phyloP scores from a whole-genome alignment of 192 early-diverging fungal species.

The Hyaloraphidium curvatum region DNA sequence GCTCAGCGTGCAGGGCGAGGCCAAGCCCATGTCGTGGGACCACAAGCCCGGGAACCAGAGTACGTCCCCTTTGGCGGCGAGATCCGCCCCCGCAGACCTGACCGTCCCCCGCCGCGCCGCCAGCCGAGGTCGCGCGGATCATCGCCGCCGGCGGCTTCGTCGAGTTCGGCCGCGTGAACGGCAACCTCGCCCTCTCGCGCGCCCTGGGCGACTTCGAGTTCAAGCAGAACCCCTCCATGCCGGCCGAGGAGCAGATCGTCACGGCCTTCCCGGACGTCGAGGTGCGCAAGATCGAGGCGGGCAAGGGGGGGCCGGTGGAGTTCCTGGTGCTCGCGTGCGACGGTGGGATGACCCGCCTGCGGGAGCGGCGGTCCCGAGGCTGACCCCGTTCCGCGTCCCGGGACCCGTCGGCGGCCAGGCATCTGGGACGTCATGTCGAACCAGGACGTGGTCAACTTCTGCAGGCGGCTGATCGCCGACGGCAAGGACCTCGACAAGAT shows the following conservation, averaged over 20 bases:
- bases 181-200: slow-evolving; percentile 89
- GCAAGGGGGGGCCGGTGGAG: too few species aligned
- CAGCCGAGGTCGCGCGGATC: slow-evolving; percentile 67
- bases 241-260: slow-evolving; percentile 79
- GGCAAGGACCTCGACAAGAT: slow-evolving; percentile 38
- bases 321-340: slow-evolving; percentile 95
- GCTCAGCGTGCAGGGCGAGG: slow-evolving; percentile 56
- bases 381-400: not conserved
- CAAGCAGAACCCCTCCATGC: slow-evolving; percentile 62
- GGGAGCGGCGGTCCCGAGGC: not conserved
- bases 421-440: slow-evolving; percentile 97
- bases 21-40: slow-evolving; percentile 65
- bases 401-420: slow-evolving; percentile 30
- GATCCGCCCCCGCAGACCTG: too few species aligned
- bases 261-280: slow-evolving; percentile 78
- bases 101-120: too few species aligned
- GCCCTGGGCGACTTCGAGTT: slow-evolving; percentile 99
- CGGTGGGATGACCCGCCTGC: slow-evolving; percentile 40
- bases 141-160: slow-evolving; percentile 85
- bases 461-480: slow-evolving; percentile 44
- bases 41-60: slow-evolving; percentile 80
- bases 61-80: not conserved
- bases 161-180: slow-evolving; percentile 96
- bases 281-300: slow-evolving; percentile 29
- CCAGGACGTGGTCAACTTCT: slow-evolving; percentile 73